Percentiles rank a stretch among this genome's conserved stretches.
These are phyloP conservation scores for Sporisorium graminicola DNA, from an alignment of 1,284 basidiomycete species.

Conservation along the genomic window DNA sequence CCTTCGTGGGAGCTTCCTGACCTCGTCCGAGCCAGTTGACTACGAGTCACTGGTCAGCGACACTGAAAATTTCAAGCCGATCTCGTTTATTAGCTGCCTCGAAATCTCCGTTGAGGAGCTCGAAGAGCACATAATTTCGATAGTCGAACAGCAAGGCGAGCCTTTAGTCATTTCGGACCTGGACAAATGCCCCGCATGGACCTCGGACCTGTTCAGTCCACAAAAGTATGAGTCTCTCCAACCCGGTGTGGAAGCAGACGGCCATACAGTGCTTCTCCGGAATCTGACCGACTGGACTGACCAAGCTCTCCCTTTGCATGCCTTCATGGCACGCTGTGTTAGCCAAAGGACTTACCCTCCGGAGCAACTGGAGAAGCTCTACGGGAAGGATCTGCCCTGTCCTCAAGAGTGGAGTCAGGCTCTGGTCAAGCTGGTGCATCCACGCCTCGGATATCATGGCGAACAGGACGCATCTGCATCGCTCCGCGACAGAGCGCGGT, in stretches of 20 bases:
- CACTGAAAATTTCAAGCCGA: background rate
- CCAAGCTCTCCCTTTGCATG: constrained; percentile 1
- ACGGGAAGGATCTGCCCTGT: constrained; percentile 23
- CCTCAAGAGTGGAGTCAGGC: constrained; percentile 9
- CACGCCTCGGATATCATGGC: constrained; percentile 29
- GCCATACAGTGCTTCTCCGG: constrained; percentile 1
- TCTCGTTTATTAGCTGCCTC: constrained; percentile 22
- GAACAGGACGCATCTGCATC: constrained; percentile 22
- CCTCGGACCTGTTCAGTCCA: constrained; percentile 19
- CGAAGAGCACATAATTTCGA: constrained; percentile 13
- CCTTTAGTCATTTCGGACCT: constrained; percentile 45
- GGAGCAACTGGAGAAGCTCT: constrained; percentile 15
- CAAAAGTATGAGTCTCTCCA: constrained; percentile 11
- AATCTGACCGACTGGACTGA: constrained; percentile 14
- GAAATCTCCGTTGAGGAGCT: constrained; percentile 14
- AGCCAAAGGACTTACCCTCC: constrained; percentile 1
- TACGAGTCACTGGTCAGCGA: constrained; percentile 2
- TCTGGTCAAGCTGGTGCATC: constrained; percentile 16
- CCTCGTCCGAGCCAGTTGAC: constrained; percentile 15
- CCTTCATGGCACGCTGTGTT: constrained; percentile 22
- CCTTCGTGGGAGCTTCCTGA: constrained; percentile 10
- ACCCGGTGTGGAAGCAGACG: constrained; percentile 1
- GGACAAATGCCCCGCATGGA: constrained; percentile 24
- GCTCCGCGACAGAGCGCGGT: constrained; percentile 1
- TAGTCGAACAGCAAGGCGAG: constrained; percentile 23